phyloP scores from a whole-genome alignment of 345 rosid genomes.

The Brassica napus region DNA sequence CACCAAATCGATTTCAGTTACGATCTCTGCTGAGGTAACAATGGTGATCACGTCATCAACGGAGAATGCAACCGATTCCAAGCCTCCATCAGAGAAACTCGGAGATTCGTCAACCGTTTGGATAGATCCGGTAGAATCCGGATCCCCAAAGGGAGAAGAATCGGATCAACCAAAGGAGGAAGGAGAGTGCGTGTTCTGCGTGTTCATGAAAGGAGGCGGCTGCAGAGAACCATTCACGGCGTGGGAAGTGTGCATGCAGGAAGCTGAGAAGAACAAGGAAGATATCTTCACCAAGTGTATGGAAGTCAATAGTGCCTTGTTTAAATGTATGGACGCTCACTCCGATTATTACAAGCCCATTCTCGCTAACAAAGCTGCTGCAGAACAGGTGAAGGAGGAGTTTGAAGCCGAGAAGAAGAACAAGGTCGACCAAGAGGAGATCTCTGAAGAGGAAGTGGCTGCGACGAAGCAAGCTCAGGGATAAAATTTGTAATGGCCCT shows the following conservation, averaged over 20 bases:
- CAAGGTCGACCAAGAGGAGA: not conserved
- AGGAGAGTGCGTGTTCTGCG: constrained; percentile 80
- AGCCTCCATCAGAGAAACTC: not conserved
- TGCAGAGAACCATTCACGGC: constrained; percentile 67
- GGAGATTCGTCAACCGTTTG: not conserved
- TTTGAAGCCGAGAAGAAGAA: not conserved
- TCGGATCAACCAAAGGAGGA: constrained; percentile 48
- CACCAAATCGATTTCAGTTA: no score
- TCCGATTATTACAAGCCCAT: not conserved
- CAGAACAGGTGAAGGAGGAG: not conserved
- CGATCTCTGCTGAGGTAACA: no score
- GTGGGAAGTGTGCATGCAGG: constrained; percentile 80
- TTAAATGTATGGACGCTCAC: not conserved
- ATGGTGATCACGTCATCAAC: not conserved
- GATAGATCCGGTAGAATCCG: constrained; percentile 17
- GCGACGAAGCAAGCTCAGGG: not conserved
- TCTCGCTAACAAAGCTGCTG: not conserved
- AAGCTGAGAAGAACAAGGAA: constrained; percentile 63
- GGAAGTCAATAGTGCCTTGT: not conserved
- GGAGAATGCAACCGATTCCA: not conserved
- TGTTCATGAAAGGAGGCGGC: constrained; percentile 92
- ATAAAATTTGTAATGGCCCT: not conserved
- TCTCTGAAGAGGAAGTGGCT: not conserved
- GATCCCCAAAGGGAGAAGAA: constrained; percentile 12
- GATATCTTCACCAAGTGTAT: constrained; percentile 45